Evolutionary conservation across 2,329 filamentous ascomycete genomes (phyloP).

Genomic region (Graphiopsis chlorocephala): DNA sequence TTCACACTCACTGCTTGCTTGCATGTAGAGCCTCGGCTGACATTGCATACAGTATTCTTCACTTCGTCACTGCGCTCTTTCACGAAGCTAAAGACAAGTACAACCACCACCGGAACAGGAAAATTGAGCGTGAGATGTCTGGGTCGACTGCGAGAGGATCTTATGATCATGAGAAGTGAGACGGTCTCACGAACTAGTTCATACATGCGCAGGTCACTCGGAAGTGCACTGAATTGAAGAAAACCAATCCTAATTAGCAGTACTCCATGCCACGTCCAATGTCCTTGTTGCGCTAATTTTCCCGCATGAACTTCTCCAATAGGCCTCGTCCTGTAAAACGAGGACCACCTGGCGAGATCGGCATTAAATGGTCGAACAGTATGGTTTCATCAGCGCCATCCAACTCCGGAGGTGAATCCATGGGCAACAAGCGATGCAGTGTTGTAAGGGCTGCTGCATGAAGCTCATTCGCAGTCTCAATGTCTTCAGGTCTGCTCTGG

Average conservation of each 20-base stretch:
- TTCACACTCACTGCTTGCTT: conserved; percentile 14
- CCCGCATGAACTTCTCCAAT: not conserved
- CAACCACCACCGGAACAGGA: conserved; percentile 11
- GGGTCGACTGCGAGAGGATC: not conserved
- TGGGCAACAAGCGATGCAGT: not conserved
- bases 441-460: not conserved
- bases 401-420: not conserved
- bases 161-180: not conserved
- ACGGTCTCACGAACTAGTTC: not conserved
- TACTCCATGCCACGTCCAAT: too few relatives aligned
- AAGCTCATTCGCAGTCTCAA: not conserved
- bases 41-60: conserved; percentile 36
- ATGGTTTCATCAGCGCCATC: not conserved
- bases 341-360: not conserved
- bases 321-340: not conserved
- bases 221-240: not conserved
- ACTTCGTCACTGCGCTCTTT: conserved; percentile 44
- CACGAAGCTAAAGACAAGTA: conserved; percentile 36
- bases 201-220: too few relatives aligned
- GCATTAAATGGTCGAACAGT: not conserved
- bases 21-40: not conserved
- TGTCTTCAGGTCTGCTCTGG: not conserved
- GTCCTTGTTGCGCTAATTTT: not conserved
- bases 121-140: conserved; percentile 12
- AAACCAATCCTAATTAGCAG: too few relatives aligned